Evolutionary conservation across 768 basidiomycete species (phyloP), one percentile per base, ranked within the genome.

Genomic region (Rhizopogon sp.): DNA sequence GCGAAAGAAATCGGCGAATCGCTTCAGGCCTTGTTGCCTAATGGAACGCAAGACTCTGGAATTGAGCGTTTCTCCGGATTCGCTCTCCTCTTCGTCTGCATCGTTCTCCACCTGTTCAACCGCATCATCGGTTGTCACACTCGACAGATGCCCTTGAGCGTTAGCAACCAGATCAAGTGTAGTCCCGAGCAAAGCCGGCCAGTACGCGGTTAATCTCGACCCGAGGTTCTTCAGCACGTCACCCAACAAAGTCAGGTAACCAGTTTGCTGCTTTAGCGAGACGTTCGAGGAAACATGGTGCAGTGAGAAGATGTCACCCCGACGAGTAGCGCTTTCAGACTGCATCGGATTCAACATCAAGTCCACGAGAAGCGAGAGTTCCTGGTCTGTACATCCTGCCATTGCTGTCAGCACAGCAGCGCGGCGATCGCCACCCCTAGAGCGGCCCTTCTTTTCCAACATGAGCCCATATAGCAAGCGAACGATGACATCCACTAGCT

Each of bases 1-100:
- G 13, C 84, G 81, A 80, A 93, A 93, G 74, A 98, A 96, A 64
- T 95, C 90, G 1, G 86, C 82, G 39, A 98, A 72, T 11, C 95
- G 84, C 67, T 91, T 92, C 50, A 98, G 70, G 8, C 93, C 94
- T 1, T 88, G 75, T 52, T 93, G 90, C 13, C 97, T 83, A 41
- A 95, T 78, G 7, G 79, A 76, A 20, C 92, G 83, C 5, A 72
- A 71, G 29, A 63, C 77, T 65, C 66, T 79, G 73, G 54, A 72
- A n/a, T 40, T 55, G 59, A 14, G 57, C 5, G 39, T 55, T 10
- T 61, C 61, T 6, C 59, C 54, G 0, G 62, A 67, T 2, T 67
- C 69, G 0, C 62, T 73, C 5, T 67, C 67, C 10, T 65, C 71
- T 10, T 66, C 72, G 5, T 71, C 74, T 2, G 70, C 75, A 1